phyloP scores from a whole-genome alignment of 1,284 basidiomycete species.

The Baeospora myosura region DNA sequence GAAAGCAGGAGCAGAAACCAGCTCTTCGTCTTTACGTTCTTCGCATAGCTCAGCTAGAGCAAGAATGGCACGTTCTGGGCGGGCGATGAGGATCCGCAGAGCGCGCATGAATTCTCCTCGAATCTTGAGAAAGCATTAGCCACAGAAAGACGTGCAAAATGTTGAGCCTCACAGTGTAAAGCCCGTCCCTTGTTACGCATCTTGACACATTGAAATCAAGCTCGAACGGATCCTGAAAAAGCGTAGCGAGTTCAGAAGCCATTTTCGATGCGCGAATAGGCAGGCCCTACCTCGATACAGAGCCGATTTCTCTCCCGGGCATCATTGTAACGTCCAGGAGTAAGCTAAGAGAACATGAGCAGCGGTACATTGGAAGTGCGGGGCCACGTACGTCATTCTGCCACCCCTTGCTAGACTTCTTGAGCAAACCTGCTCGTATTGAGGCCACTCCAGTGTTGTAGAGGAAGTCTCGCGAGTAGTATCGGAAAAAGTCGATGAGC shows the following conservation, averaged over 20 bases:
- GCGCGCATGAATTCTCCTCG: conserved; percentile 99
- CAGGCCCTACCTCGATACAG: conserved; percentile 73
- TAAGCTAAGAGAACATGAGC: conserved; percentile 26
- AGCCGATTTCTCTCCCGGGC: conserved; percentile 84
- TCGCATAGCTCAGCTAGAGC: conserved; percentile 82
- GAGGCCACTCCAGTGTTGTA: conserved; percentile 92
- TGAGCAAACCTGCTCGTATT: conserved; percentile 82
- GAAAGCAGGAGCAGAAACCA: conserved; percentile 44
- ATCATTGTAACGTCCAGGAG: conserved; percentile 56
- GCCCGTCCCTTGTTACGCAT: conserved; percentile 93
- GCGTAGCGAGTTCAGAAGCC: conserved; percentile 4
- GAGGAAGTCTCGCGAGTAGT: conserved; percentile 89
- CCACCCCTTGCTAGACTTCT: conserved; percentile 92
- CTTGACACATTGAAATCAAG: conserved; percentile 91
- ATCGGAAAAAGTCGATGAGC: conserved; percentile 96
- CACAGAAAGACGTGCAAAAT: background rate
- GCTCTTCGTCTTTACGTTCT: conserved; percentile 59
- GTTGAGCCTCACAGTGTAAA: conserved; percentile 70
- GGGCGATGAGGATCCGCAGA: conserved; percentile 69
- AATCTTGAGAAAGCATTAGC: conserved; percentile 49
- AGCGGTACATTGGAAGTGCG: background rate
- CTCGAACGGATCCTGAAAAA: conserved; percentile 86
- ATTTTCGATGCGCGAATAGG: background rate
- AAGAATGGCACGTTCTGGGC: conserved; percentile 75
- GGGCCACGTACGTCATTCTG: conserved; percentile 69